A percentile compares a stretch with the other conserved stretches of the same genome.
Conservation (phyloP, 2,329 filamentous ascomycete genomes). For the Fusarium bactridioides region DNA sequence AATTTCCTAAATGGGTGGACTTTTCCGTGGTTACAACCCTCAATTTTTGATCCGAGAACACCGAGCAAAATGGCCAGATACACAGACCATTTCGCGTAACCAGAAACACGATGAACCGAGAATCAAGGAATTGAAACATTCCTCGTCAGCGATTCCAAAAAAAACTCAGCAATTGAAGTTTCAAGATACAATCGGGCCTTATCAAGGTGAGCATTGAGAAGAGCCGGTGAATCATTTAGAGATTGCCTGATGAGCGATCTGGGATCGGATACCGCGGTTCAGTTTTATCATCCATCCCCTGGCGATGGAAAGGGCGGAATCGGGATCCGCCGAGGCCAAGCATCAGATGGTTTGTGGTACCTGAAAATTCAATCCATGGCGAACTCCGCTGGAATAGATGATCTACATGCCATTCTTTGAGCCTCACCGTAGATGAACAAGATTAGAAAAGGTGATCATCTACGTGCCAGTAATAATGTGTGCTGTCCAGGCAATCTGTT, state of each 20-base stretch:
- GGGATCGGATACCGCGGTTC: slow-evolving; percentile 15
- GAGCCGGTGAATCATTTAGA: background rate
- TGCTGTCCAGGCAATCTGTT: background rate
- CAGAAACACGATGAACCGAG: background rate
- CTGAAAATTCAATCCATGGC: background rate
- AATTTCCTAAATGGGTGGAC: background rate
- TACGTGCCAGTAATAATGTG: background rate
- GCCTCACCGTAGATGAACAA: background rate
- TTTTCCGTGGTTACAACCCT: background rate
- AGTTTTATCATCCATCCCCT: background rate
- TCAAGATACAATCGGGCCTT: slow-evolving; percentile 12
- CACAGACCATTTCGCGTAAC: background rate
- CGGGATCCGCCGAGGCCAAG: slow-evolving; percentile 14
- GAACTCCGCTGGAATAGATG: background rate
- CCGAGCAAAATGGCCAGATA: background rate
- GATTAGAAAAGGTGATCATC: background rate
- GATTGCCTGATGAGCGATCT: slow-evolving; percentile 20
- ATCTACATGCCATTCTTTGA: background rate
- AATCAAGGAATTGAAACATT: background rate
- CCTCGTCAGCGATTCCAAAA: background rate
- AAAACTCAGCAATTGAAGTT: background rate
- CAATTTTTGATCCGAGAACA: background rate
- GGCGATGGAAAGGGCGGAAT: background rate
- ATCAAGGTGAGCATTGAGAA: background rate
- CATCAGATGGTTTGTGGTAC: slow-evolving; percentile 21